Evolutionary conservation across 108 stramenopile genomes (phyloP), one percentile per base, ranked within the genome.

Genomic region (Cyclotella cryptica): DNA sequence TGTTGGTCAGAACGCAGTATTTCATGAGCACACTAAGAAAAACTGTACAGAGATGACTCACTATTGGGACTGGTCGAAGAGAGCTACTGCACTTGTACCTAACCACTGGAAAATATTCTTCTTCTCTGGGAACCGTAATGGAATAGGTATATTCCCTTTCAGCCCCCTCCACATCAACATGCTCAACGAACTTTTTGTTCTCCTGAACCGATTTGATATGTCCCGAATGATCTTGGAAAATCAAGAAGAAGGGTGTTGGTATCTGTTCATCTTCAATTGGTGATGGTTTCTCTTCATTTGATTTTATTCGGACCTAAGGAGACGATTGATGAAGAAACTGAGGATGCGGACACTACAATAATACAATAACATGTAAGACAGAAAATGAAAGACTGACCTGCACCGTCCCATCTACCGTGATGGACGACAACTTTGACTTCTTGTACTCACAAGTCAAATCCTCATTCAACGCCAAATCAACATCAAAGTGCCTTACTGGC

Each of bases 371-470:
- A n/a, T n/a, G n/a, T 35, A 35, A 8, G 28, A 30, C n/a, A 18
- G 19, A 68, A 68, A 28, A 35, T 15, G 49, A 22, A 29, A 1
- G 15, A 61, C 75, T 54, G 28, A 83, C 77, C 69, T 96, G 94
- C 10, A 96, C 60, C 14, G 92, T 88, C 21, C 94, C 94, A 70
- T 93, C 92, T 35, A 96, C 90, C 3, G 84, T 79, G 39, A 90
- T 89, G 3, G 88, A 81, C 2, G 90, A 88, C 61, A 96, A 74
- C 67, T 92, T 92, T 4, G 91, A 92, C 24, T 83, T 45, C 43
- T 89, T 90, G 72, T 96, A 96, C 45, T 89, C 90, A 74, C 94
- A 96, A 22, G 91, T 90, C 29, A 96, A 61, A 79, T 96, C 94
- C 83, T 96, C 94, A 72, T 92, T 96, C 62, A 96, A 72, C 1